Evolutionary conservation across 225 moss, liverwort and hornwort species (phyloP).

Genomic region (Marchantia paleacea): DNA sequence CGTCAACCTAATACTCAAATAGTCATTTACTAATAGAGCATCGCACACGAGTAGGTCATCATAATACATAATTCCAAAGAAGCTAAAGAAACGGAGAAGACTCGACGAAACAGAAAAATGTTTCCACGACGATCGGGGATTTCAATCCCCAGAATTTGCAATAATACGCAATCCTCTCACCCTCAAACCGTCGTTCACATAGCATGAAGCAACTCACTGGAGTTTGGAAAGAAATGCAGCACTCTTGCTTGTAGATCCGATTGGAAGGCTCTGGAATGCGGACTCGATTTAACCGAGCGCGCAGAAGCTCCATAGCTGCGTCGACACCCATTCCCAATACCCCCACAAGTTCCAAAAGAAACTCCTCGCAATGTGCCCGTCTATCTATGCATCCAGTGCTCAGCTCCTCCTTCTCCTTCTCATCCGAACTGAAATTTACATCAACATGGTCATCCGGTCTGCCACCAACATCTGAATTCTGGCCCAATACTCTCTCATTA

Average conservation of each 20-base stretch:
- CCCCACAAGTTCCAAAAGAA: not conserved
- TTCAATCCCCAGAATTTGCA: not conserved
- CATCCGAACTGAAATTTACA: not conserved
- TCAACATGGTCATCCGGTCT: not conserved
- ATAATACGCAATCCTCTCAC: not conserved
- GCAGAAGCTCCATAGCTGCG: slow-evolving; percentile 71
- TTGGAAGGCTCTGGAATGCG: slow-evolving; percentile 93
- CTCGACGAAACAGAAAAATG: not conserved
- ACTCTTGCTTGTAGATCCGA: slow-evolving; percentile 99
- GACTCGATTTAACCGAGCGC: slow-evolving; percentile 70
- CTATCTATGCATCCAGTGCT: not conserved
- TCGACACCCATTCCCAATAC: slow-evolving; percentile 29
- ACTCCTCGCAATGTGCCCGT: slow-evolving; percentile 8
- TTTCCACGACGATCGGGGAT: not conserved
- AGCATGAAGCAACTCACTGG: slow-evolving; percentile 52
- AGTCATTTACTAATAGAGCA: not conserved
- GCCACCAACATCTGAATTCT: not conserved
- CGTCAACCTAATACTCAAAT: not conserved
- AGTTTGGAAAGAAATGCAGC: slow-evolving; percentile 91
- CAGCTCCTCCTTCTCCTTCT: not conserved
- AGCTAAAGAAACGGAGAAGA: not conserved
- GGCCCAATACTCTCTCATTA: not conserved
- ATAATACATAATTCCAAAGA: not conserved
- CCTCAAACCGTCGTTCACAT: not conserved
- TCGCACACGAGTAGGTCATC: not conserved